Base-by-base conservation (phyloP, 2,329 filamentous ascomycete species). In the Hymenoscyphus infarciens region DNA sequence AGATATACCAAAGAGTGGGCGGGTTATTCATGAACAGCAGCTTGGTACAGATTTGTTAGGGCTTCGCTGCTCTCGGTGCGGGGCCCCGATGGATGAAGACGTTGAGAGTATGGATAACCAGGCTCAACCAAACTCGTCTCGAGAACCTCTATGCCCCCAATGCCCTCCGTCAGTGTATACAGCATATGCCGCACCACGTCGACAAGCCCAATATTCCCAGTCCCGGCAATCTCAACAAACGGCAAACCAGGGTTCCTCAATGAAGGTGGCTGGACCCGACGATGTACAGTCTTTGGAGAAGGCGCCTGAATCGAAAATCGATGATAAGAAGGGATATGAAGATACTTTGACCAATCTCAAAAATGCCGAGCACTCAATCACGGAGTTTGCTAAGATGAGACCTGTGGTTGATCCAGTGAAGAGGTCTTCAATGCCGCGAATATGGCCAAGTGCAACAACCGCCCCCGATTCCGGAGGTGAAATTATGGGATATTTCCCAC, bases 391-490 rank as follows among this genome's bases (percentile, higher is more conserved):
- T 3, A 64, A 59, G n/a, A 60, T 53, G 25, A 22, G 49, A 22
- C 64, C 64, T 10, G 39, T 64, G 1, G 52, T 61, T 22, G 67
- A 69, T 60, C 66, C 64, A 22, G 61, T 64, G 55, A 69, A 69
- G 57, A 56, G 61, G 39, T 56, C 58, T 53, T 61, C 62, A 52
- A 15, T 61, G 10, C 58, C 62, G 10, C 59, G 29, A 33, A 35
- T 64, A 11, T 29, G 39, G 42, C 38, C 38, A n/a, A 27, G 22
- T 38, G 42, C 31, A 35, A 22, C 29, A 45, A n/a, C 52, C 49
- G 25, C 42, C n/a, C 42, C 42, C 2, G 42, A 25, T 22, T 19
- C n/a, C 16, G 42, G 42, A 13, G n/a, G 42, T 3, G 42, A 49
- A 22, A 25, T 22, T 49, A 49, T 49, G 19, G 42, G 19, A 49